Conservation (phyloP, 768 basidiomycete species). For the Xerocomus brunneocitrinus region DNA sequence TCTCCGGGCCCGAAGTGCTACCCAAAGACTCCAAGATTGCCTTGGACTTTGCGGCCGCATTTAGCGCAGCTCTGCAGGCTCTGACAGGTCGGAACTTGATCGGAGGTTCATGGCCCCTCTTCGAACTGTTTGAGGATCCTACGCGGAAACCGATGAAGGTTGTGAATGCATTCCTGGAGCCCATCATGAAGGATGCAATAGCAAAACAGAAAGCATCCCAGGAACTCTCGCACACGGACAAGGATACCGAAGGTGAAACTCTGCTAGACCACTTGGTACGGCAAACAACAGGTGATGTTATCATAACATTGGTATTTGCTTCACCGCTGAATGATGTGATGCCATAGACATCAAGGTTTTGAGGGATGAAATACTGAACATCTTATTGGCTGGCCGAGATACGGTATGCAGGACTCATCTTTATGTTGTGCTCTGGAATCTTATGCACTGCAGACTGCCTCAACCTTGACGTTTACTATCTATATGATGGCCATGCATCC, state of each 20-base stretch:
- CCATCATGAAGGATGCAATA: constrained; percentile 36
- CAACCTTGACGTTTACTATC: constrained; percentile 39
- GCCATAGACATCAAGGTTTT: constrained; percentile 29
- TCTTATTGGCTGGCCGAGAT: constrained; percentile 43
- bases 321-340: not conserved
- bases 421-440: not conserved
- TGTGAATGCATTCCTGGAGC: constrained; percentile 37
- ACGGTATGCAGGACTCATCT: constrained; percentile 27
- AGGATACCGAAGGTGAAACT: constrained; percentile 32
- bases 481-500: constrained; percentile 48
- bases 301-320: not conserved
- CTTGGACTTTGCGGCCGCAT: constrained; percentile 32
- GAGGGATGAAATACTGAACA: constrained; percentile 40
- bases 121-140: constrained; percentile 34
- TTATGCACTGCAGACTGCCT: constrained; percentile 35
- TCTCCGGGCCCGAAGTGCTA: constrained; percentile 5
- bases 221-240: not conserved
- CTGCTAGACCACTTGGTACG: constrained; percentile 39
- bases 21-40: constrained; percentile 11
- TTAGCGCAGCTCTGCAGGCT: constrained; percentile 30
- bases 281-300: constrained; percentile 33
- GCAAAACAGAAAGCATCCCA: constrained; percentile 16
- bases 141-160: constrained; percentile 33
- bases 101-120: constrained; percentile 39
- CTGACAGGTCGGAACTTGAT: constrained; percentile 26